phyloP scores from a whole-genome alignment of 169 alveolate species.

The Plasmodium cynomolgi region DNA sequence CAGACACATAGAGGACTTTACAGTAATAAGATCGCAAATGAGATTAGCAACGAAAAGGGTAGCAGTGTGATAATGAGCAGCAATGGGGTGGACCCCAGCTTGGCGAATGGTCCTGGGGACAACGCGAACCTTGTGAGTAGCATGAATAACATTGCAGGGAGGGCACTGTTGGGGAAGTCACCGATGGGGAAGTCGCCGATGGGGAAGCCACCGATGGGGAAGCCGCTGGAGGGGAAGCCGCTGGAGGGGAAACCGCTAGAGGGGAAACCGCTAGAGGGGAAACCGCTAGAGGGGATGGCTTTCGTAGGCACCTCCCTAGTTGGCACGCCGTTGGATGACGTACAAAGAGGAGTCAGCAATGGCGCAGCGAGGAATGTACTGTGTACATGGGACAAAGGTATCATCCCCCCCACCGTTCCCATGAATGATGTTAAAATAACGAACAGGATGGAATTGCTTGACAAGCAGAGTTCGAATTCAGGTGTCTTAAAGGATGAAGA shows the following conservation, averaged over 20 bases:
- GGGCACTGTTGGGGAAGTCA: not conserved
- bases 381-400: not conserved
- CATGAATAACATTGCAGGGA: not conserved
- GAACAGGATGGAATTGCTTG: not conserved
- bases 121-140: not conserved
- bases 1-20: not conserved
- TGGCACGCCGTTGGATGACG: not conserved
- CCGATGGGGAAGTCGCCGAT: not conserved
- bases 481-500: not conserved
- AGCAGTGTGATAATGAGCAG: not conserved
- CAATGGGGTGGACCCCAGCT: not conserved
- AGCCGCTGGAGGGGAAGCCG: too few species aligned
- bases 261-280: not conserved
- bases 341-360: not conserved
- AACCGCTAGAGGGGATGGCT: too few species aligned
- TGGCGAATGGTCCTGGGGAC: not conserved
- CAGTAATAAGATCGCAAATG: not conserved
- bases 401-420: not conserved
- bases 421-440: not conserved
- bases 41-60: not conserved
- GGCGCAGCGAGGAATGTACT: not conserved
- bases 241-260: not conserved
- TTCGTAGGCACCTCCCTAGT: not conserved
- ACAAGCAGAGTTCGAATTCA: not conserved
- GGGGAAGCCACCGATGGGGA: not conserved